These are phyloP conservation scores for Ceratocystis variospora DNA, from an alignment of 2,329 filamentous ascomycete species.

Conservation along the genomic window DNA sequence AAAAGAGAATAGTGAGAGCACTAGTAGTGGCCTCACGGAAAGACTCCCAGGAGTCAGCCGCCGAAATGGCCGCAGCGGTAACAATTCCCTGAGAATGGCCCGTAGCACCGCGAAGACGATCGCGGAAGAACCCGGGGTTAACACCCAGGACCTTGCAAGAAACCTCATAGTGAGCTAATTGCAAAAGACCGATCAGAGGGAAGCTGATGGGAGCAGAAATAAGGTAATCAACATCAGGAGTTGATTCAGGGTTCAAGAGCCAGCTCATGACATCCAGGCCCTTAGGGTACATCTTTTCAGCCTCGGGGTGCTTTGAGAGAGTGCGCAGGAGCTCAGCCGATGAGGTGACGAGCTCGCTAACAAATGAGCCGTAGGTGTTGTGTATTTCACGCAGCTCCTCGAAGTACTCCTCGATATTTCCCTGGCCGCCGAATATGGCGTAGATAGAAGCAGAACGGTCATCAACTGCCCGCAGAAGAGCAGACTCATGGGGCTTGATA, in stretches of 20 bases:
- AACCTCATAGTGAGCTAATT: conserved; percentile 89
- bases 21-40: conserved; percentile 68
- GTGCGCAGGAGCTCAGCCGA: conserved; percentile 79
- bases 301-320: conserved; percentile 67
- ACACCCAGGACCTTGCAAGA: conserved; percentile 84
- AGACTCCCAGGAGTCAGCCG: conserved; percentile 83
- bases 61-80: conserved; percentile 79
- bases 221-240: conserved; percentile 86
- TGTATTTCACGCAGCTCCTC: conserved; percentile 89
- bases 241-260: conserved; percentile 77
- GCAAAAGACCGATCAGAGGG: conserved; percentile 87
- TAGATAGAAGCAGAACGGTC: conserved; percentile 77
- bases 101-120: conserved; percentile 73
- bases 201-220: conserved; percentile 92
- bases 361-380: conserved; percentile 78
- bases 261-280: conserved; percentile 91
- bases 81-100: conserved; percentile 96
- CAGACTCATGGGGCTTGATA: conserved; percentile 87
- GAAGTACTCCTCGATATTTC: conserved; percentile 99
- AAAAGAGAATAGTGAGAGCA: conserved; percentile 87
- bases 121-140: conserved; percentile 75
- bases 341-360: conserved; percentile 68
- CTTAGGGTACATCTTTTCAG: conserved; percentile 92
- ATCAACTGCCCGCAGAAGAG: conserved; percentile 73
- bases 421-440: conserved; percentile 90